phyloP scores from a whole-genome alignment of 305 asterid species.

The Caryopteris hybrid region DNA sequence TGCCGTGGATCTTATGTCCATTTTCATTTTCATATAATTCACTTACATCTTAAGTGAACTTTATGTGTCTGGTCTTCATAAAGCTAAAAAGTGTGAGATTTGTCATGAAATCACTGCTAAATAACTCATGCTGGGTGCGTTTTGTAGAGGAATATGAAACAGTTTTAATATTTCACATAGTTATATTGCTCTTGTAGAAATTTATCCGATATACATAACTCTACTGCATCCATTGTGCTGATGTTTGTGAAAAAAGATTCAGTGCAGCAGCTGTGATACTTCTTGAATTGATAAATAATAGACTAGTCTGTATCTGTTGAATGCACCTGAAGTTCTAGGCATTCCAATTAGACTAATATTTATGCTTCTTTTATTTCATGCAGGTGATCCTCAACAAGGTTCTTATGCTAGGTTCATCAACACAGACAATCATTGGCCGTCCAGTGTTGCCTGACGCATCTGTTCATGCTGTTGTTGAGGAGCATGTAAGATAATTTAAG shows the following conservation, averaged over 20 bases:
- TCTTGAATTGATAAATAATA: neutral
- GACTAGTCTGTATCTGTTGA: neutral
- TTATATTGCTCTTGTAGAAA: neutral
- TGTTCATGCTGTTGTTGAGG: conserved; percentile 98
- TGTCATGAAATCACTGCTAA: neutral
- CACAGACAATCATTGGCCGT: conserved; percentile 85
- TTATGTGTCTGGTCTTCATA: neutral
- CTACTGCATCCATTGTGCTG: neutral
- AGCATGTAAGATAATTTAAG: conserved; percentile 68
- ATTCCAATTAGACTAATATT: conserved; percentile 12
- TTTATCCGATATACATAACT: neutral
- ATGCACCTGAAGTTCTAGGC: conserved; percentile 1
- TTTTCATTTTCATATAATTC: neutral
- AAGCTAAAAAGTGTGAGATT: neutral
- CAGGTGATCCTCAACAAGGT: conserved; percentile 86
- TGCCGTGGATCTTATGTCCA: neutral
- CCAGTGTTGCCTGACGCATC: conserved; percentile 88
- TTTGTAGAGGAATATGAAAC: neutral
- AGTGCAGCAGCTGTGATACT: neutral
- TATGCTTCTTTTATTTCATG: conserved; percentile 18
- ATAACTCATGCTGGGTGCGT: neutral
- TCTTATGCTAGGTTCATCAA: conserved; percentile 77
- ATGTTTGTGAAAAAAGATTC: neutral
- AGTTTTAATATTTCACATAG: neutral
- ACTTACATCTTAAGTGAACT: neutral